Base-by-base conservation (phyloP, 192 early-diverging fungal species). In the Pecoramyces ruminantium region DNA sequence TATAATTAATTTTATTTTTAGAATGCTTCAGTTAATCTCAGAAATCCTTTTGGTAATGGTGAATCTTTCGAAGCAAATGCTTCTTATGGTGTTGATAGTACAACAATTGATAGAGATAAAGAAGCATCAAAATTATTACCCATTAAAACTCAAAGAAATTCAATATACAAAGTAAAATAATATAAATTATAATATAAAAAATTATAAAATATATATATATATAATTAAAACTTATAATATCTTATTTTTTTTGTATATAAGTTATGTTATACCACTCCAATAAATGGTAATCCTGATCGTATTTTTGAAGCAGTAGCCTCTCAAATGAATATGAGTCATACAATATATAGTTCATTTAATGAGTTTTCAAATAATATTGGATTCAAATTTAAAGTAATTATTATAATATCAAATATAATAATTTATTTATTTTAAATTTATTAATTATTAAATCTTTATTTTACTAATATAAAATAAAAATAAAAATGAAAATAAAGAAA, bases 11-110 rank as follows among this genome's bases (percentile, higher is more conserved):
- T n/a, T n/a, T n/a, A n/a, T n/a, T n/a, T n/a, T 14, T 77, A 93
- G 83, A 93, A 89, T 79, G 87, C 92, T 13, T 90, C 94, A 0
- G 85, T 92, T 34, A 90, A 88, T 34, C 78, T 98, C 29, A 88
- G 92, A 79, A 98, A 99, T 81, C 88, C 92, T 4, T 94, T 96
- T 86, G 97, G 97, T 28, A 93, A 91, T 28, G 97, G 91, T 29
- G 97, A 99, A 85, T 87, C 88, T 27, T 81, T 96, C 12, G 90
- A 92, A 80, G 89, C 91, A 0, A 92, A 89, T 81, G 92, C 92
- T 40, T 87, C 92, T 27, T 92, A 95, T 78, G 96, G 96, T 5
- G 81, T 90, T 4, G 87, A 90, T 78, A 84, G 79, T 81, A 78
- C 82, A 29, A 42, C 89, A 42, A 51, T 87, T 34, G 79, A 82